Evolutionary conservation across 148 eudicot species (phyloP), one percentile per base, ranked within the genome.

Genomic region (Pouteria glomerata): DNA sequence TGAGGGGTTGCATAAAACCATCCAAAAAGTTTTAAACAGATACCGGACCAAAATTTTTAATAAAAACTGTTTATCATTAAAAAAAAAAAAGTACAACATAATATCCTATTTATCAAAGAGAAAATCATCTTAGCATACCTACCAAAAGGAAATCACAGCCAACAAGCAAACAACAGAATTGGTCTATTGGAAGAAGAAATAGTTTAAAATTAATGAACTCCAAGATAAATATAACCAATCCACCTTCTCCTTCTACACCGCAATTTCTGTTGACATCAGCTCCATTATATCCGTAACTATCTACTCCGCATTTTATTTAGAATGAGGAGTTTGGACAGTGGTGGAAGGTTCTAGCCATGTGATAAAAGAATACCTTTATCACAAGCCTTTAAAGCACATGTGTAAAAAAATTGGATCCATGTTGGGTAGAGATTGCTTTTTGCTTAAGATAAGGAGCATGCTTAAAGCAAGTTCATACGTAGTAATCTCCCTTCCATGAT

Each of bases 171-270:
- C n/a, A n/a, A n/a, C n/a, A n/a, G n/a, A n/a, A n/a, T n/a, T n/a
- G n/a, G n/a, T n/a, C n/a, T n/a, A n/a, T n/a, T n/a, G n/a, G n/a
- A n/a, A n/a, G n/a, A n/a, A n/a, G n/a, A n/a, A n/a, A n/a, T n/a
- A n/a, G n/a, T n/a, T n/a, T n/a, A n/a, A n/a, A n/a, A n/a, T n/a
- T n/a, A n/a, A n/a, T n/a, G n/a, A n/a, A n/a, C n/a, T n/a, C n/a
- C n/a, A n/a, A n/a, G n/a, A n/a, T n/a, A n/a, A n/a, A n/a, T n/a
- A n/a, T n/a, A n/a, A n/a, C n/a, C n/a, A n/a, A n/a, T n/a, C n/a
- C n/a, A 95, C 99, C 99, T 91, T 86, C 81, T 95, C 99, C 66
- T 95, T 95, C 99, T 58, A 95, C 97, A 82, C 97, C 87, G 97
- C 99, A 95, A 77, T 95, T 95, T 64, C 99, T 89, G 33, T 95